Evolutionary conservation across 306 rosid species (phyloP), one percentile per base, ranked within the genome.

Genomic region (Ochetophila trinervis): DNA sequence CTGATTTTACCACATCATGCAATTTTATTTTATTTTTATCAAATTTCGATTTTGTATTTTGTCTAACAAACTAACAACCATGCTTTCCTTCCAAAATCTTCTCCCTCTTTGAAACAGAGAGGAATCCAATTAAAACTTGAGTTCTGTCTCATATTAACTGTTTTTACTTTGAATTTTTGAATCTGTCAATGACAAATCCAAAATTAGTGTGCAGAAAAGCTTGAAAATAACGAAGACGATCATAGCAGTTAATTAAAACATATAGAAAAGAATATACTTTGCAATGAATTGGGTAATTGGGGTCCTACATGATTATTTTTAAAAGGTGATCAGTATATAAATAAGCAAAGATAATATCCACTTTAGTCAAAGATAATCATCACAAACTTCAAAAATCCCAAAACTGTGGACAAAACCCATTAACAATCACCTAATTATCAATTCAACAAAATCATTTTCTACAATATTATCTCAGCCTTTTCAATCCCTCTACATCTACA

Each of bases 401-500:
- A 72, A 68, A 60, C 54, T 74, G 57, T 53, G 74, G 80, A 73
- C 77, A 67, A 37, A 70, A 47, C 67, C 70, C 70, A 73, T 78
- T 35, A 59, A 34, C 62, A 47, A 65, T 75, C 72, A 69, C 58
- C 69, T 42, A 47, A 70, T 49, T 63, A 76, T 63, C 74, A 76
- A 65, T 81, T 77, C 77, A 77, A 71, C 78, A 74, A 79, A 85
- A 68, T 66, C 24, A 55, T 74, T 34, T 74, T 78, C 71, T 78
- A 62, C 78, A 53, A 45, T 56, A 53, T 73, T 56, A 53, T 73
- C 78, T 69, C 69, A 32, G 53, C 75, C 76, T 60, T 75, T 62
- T 65, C 52, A 61, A 37, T 44, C 70, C 76, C 58, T 53, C 71
- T 57, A 57, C 48, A 37, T 76, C 71, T 75, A 40, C 77, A 52